These are phyloP conservation scores for Eucalyptus rudis DNA, from an alignment of 345 rosid species.

Conservation along the genomic window DNA sequence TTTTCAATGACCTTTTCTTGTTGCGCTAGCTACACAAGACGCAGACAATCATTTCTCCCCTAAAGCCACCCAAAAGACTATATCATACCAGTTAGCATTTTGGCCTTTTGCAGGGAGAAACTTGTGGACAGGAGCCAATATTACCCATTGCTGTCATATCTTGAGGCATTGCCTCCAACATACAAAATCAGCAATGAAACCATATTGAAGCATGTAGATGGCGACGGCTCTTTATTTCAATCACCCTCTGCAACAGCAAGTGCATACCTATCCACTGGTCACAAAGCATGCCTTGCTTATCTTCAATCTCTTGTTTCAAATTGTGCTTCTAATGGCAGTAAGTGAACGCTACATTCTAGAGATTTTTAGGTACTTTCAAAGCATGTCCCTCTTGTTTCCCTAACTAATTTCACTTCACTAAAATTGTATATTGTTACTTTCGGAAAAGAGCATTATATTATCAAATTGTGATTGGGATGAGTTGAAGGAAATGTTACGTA, in stretches of 20 bases:
- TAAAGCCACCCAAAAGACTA: neutral
- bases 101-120: neutral
- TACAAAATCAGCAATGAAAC: conserved; percentile 3
- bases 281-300: conserved; percentile 20
- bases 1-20: too few species aligned
- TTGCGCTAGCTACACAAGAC: too few species aligned
- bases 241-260: neutral
- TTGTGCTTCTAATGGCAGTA: conserved; percentile 29
- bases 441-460: neutral
- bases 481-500: too few species aligned
- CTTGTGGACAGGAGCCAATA: neutral
- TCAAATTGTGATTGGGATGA: too few species aligned
- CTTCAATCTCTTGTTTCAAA: conserved; percentile 24
- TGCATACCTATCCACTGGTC: conserved; percentile 42
- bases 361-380: neutral
- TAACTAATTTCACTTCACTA: neutral
- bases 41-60: too few species aligned
- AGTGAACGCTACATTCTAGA: neutral
- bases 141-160: conserved; percentile 35
- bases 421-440: neutral
- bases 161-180: conserved; percentile 25
- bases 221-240: conserved; percentile 43
- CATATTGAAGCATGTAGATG: conserved; percentile 1
- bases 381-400: neutral
- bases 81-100: neutral